Percentiles rank a stretch among this genome's conserved stretches.
Conservation (phyloP, 2,329 filamentous ascomycete species). For the Diaporthe nobilis region DNA sequence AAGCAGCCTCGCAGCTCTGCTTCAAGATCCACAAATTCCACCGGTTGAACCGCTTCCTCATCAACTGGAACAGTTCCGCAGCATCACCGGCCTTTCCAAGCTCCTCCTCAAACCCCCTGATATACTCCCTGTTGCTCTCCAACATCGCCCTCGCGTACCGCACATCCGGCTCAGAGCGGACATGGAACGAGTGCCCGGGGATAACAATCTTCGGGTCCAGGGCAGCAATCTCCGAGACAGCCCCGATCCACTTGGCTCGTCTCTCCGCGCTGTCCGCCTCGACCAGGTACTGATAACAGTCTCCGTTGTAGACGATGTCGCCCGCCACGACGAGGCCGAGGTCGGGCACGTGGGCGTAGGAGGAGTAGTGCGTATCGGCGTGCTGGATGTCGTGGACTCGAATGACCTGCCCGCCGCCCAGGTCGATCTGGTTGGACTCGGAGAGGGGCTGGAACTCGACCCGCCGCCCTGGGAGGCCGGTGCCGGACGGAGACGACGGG, state of each 20-base stretch:
- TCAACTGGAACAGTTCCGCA: neutral
- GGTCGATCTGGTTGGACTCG: neutral
- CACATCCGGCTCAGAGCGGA: conserved; percentile 6
- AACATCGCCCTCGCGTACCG: neutral
- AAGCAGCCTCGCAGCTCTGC: conserved; percentile 9
- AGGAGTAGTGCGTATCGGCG: conserved; percentile 7
- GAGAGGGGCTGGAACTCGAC: neutral
- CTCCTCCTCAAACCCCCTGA: conserved; percentile 20
- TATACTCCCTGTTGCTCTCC: neutral
- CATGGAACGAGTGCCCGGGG: conserved; percentile 18
- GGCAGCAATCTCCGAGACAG: neutral
- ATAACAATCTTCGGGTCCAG: neutral
- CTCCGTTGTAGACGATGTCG: conserved; percentile 22
- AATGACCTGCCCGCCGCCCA: neutral
- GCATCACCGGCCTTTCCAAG: neutral
- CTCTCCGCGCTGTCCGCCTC: neutral
- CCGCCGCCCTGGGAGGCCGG: neutral
- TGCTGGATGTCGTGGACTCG: neutral
- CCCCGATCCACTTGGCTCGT: conserved; percentile 7
- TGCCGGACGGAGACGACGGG: neutral
- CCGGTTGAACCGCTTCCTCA: neutral
- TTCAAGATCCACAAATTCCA: conserved; percentile 29
- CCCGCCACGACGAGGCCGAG: conserved; percentile 17
- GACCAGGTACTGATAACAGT: conserved; percentile 11
- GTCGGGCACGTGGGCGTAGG: conserved; percentile 8